phyloP scores from a whole-genome alignment of 2,329 filamentous ascomycete species.

The Colletotrichum sp. region DNA sequence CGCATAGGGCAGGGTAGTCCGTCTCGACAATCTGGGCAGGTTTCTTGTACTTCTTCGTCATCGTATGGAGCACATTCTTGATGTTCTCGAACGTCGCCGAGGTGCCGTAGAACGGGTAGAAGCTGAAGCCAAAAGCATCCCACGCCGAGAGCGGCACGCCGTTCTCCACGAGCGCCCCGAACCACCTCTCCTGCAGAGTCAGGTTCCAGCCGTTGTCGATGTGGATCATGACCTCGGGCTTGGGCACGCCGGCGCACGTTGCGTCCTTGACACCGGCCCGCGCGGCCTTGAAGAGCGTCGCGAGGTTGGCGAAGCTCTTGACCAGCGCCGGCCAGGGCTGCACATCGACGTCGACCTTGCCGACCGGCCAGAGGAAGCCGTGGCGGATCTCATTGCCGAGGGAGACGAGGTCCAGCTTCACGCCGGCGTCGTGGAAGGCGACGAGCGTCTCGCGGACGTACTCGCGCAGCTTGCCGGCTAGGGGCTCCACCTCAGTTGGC shows the following conservation, averaged over 20 bases:
- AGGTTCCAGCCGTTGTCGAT: constrained; percentile 20
- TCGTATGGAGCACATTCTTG: background rate
- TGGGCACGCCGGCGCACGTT: constrained; percentile 21
- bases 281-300: constrained; percentile 30
- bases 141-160: constrained; percentile 13
- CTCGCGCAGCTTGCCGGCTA: constrained; percentile 32
- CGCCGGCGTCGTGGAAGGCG: constrained; percentile 39
- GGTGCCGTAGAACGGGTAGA: constrained; percentile 19
- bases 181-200: constrained; percentile 16
- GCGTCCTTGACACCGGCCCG: constrained; percentile 12
- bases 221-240: constrained; percentile 20
- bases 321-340: constrained; percentile 32
- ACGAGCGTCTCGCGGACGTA: constrained; percentile 40
- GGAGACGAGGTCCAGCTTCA: constrained; percentile 41
- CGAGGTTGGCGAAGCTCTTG: constrained; percentile 33
- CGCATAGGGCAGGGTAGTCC: constrained; percentile 16
- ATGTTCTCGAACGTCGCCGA: constrained; percentile 16
- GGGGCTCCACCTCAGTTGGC: constrained; percentile 33
- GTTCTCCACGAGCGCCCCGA: constrained; percentile 14
- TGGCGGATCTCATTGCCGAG: constrained; percentile 40
- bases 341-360: constrained; percentile 35
- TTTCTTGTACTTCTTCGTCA: constrained; percentile 14
- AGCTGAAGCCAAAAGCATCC: constrained; percentile 13
- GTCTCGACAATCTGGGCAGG: constrained; percentile 17
- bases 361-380: constrained; percentile 37